Base-by-base conservation (phyloP, 2,329 filamentous ascomycete species). In the Neoarthrinium moseri region DNA sequence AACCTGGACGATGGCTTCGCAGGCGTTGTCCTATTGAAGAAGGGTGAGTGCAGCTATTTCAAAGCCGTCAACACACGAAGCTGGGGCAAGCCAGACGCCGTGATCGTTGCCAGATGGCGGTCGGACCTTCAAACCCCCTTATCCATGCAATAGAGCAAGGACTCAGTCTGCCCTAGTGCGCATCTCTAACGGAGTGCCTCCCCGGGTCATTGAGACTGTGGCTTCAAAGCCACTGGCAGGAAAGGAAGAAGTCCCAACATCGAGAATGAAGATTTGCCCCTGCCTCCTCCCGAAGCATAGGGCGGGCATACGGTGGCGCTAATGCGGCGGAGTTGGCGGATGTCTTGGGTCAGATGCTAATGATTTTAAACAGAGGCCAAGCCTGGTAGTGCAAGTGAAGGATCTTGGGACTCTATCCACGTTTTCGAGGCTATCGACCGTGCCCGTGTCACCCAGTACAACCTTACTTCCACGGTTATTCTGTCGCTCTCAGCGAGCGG, bases 1-100 rank as follows among this genome's bases (percentile, higher is more conserved):
- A 94, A 96, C 65, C 73, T 97, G 65, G 94, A 99, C 59, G 94
- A 99, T 68, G 94, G 94, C 7, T 99, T 99, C 65, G 94, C 94
- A 0, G 94, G 94, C 1, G 94, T 96, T 2, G 91, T 99, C 46
- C 70, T 99, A 58, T 71, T 99, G 62, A 99, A 99, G 79, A 99
- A 99, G 73, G 83, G 89, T 89, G 71, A 57, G 78, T 73, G 26
- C 41, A 12, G 26, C 12, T n/a, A n/a, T n/a, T n/a, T n/a, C n/a
- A n/a, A n/a, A n/a, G n/a, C n/a, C n/a, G n/a, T n/a, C n/a, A n/a
- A n/a, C n/a, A n/a, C n/a, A n/a, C n/a, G n/a, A n/a, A n/a, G n/a
- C n/a, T n/a, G n/a, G n/a, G n/a, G n/a, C n/a, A n/a, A n/a, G n/a
- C n/a, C n/a, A n/a, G n/a, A n/a, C n/a, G n/a, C n/a, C n/a, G n/a